Percentiles rank a stretch among this genome's conserved stretches.
Evolutionary conservation across 2,329 filamentous ascomycete species (phyloP).

Genomic region (Diaporthe nobilis): DNA sequence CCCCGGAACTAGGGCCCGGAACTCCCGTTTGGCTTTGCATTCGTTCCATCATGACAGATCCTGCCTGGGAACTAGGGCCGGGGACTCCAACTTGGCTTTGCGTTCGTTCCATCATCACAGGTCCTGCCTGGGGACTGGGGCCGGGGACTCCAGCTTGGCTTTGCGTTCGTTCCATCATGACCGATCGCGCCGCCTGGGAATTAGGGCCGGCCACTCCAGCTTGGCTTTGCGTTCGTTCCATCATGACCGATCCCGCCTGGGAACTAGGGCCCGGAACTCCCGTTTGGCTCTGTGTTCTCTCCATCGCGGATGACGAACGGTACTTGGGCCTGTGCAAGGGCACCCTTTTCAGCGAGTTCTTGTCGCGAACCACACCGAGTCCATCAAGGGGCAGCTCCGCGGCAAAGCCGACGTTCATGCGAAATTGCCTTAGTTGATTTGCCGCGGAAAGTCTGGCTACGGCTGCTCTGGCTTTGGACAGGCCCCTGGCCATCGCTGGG

Average conservation of each 20-base stretch:
- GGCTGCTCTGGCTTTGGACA: neutral
- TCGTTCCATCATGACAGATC: neutral
- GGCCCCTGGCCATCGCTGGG: neutral
- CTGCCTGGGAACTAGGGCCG: neutral
- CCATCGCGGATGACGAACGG: neutral
- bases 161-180: too few species aligned
- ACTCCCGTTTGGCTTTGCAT: neutral
- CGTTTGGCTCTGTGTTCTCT: neutral
- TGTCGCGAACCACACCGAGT: neutral
- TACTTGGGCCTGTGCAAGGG: neutral
- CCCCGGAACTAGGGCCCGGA: neutral
- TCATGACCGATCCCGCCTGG: neutral
- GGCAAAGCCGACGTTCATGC: neutral
- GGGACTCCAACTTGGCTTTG: neutral
- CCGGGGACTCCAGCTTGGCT: neutral
- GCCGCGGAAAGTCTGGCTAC: neutral
- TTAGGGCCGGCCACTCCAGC: neutral
- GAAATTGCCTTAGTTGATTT: neutral
- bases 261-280: neutral
- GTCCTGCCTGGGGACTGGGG: neutral
- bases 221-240: neutral
- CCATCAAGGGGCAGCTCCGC: slow-evolving; percentile 7
- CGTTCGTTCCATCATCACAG: neutral
- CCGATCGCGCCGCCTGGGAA: too few species aligned
- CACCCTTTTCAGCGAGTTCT: neutral